A percentile compares a stretch with the other conserved stretches of the same genome.
These are phyloP conservation scores for Nidula microcarpa DNA, from an alignment of 768 basidiomycete genomes.

Conservation along the genomic window DNA sequence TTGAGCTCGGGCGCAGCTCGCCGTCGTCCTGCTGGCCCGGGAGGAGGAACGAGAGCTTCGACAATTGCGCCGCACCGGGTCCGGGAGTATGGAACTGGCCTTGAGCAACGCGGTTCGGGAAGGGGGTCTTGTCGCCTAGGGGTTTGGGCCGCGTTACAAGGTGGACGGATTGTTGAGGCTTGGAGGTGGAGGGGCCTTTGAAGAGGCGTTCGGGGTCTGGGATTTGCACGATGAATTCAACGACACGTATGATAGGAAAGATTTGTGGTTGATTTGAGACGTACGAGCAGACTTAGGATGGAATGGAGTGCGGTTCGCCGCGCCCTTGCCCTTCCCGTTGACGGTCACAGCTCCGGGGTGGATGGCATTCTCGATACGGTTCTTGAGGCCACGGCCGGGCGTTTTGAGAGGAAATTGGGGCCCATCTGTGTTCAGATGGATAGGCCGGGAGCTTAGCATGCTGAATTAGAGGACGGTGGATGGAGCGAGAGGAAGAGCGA, in stretches of 20 bases:
- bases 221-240: background rate
- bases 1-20: slow-evolving; percentile 55
- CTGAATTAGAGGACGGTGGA: no score
- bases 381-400: slow-evolving; percentile 46
- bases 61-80: slow-evolving; percentile 29
- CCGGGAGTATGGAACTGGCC: slow-evolving; percentile 30
- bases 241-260: no score
- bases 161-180: slow-evolving; percentile 2
- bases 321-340: slow-evolving; percentile 39
- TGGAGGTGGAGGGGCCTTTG: slow-evolving; percentile 10
- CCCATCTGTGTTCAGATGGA: slow-evolving; percentile 23
- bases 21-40: slow-evolving; percentile 9
- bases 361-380: slow-evolving; percentile 44
- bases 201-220: slow-evolving; percentile 13
- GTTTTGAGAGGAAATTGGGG: slow-evolving; percentile 42
- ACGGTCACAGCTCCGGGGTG: slow-evolving; percentile 38
- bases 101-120: slow-evolving; percentile 52
- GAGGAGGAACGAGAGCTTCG: slow-evolving; percentile 16
- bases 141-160: slow-evolving; percentile 34
- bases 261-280: no score
- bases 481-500: no score
- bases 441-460: slow-evolving; percentile 38
- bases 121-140: slow-evolving; percentile 74
- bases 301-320: slow-evolving; percentile 29
- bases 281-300: slow-evolving; percentile 27